These are phyloP conservation scores for Coemansia sp. DNA, from an alignment of 192 early-diverging fungal species.

Conservation along the genomic window DNA sequence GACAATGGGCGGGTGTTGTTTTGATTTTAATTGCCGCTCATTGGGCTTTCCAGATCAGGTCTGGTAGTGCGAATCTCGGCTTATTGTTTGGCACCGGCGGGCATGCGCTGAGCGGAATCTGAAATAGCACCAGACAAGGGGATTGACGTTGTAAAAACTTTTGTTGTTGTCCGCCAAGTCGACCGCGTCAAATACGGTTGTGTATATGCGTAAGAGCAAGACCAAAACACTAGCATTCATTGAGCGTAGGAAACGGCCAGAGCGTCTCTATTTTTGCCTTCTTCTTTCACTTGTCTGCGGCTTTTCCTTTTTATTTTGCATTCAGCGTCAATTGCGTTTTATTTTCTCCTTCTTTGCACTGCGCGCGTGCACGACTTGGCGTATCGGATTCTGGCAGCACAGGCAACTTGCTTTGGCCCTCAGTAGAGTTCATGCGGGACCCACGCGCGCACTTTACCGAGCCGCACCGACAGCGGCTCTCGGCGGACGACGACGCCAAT, in stretches of 20 bases:
- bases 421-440: slow-evolving; percentile 18
- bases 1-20: slow-evolving; percentile 7
- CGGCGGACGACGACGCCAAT: slow-evolving; percentile 1
- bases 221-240: not conserved
- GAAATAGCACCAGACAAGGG: not conserved
- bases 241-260: not conserved
- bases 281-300: not conserved
- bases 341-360: not conserved
- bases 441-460: slow-evolving; percentile 36
- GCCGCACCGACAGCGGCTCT: slow-evolving; percentile 18
- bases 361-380: not conserved
- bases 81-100: slow-evolving; percentile 1
- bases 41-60: slow-evolving; percentile 8
- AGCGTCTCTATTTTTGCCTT: not conserved
- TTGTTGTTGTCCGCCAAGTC: slow-evolving; percentile 5
- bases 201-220: not conserved
- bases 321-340: slow-evolving; percentile 2
- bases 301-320: slow-evolving; percentile 1
- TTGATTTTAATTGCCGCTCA: slow-evolving; percentile 5
- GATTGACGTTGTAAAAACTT: slow-evolving; percentile 4
- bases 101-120: slow-evolving; percentile 3
- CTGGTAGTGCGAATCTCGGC: slow-evolving; percentile 4
- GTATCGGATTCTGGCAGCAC: not conserved
- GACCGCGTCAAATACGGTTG: not conserved
- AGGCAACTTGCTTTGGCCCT: not conserved